Evolutionary conservation across 164 flowering plant species (phyloP), one percentile per base, ranked within the genome.

Genomic region (Saururus chinensis): DNA sequence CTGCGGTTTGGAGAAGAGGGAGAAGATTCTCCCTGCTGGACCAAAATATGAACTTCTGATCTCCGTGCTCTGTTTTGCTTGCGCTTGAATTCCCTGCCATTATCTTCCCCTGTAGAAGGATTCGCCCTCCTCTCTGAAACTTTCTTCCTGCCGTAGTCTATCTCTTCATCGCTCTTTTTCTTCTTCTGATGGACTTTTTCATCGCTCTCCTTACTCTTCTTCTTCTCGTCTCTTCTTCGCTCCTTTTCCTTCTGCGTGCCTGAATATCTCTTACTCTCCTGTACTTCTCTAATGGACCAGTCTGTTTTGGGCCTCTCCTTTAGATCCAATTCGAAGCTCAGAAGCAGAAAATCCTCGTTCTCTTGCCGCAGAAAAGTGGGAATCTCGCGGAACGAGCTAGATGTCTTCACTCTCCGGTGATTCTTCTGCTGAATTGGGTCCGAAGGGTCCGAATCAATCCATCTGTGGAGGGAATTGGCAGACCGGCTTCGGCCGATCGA

Each of bases 311-410:
- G 17, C 72, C 57, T 62, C 60, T 71, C 56, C 66, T 63, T 72
- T 21, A 53, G 40, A 9, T 64, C 67, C 9, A 25, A 68, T 22
- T 77, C 90, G 56, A 87, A 89, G 70, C 82, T 82, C n/a, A 89
- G 80, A 14, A 78, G 54, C 6, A 79, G 40, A 45, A 65, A 66
- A 19, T 81, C 81, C 14, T 66, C 71, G 49, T 69, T 73, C 25
- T 75, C 72, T 7, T 61, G 56, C n/a, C 62, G 45, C 52, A 66
- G 40, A 60, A 61, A 55, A 9, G 71, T 63, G 1, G 82, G 77
- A 16, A 70, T 72, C 53, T 88, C 95, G 0, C 86, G 80, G 59
- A 88, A 88, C 0, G 90, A 87, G 53, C 72, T 71, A 14, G 87
- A 81, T 0, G 87, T 78, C 19, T 66, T 74, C 0, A 74, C 78